These are phyloP conservation scores for Macrophomina tecta DNA, from an alignment of 2,329 filamentous ascomycete genomes.

Conservation along the genomic window DNA sequence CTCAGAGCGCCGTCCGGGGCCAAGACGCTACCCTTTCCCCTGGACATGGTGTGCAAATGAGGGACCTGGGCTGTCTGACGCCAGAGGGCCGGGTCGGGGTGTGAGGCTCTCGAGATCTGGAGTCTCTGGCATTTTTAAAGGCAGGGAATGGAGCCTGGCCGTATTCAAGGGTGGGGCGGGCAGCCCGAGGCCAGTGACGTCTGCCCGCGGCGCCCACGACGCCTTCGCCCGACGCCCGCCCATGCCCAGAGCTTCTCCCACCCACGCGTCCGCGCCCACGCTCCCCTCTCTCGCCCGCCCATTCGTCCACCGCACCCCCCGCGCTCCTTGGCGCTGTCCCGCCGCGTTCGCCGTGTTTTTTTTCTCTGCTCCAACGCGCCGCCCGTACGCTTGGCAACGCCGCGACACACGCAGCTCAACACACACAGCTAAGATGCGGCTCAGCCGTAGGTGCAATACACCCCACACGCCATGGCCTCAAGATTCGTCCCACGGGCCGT, in stretches of 20 bases:
- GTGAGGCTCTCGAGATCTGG: slow-evolving; percentile 3
- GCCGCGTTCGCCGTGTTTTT: background rate
- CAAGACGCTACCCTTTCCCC: slow-evolving; percentile 29
- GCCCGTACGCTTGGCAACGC: slow-evolving; percentile 1
- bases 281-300: background rate
- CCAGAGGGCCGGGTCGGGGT: background rate
- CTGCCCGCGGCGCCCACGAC: background rate
- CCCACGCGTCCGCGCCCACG: background rate
- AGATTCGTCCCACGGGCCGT: slow-evolving; percentile 74
- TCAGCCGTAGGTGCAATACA: background rate
- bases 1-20: slow-evolving; percentile 34
- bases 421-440: slow-evolving; percentile 10
- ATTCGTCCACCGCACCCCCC: background rate
- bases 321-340: background rate
- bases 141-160: background rate
- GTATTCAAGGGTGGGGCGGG: background rate
- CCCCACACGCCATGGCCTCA: slow-evolving; percentile 37
- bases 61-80: background rate
- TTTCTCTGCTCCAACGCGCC: background rate
- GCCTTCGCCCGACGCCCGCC: background rate
- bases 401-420: background rate
- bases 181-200: slow-evolving; percentile 13
- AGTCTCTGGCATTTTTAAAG: background rate
- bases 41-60: slow-evolving; percentile 14
- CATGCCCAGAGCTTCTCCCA: background rate